A percentile compares a stretch with the other conserved stretches of the same genome.
These are phyloP conservation scores for Talaromyces borbonicus DNA, from an alignment of 495 filamentous ascomycete species.

Conservation along the genomic window DNA sequence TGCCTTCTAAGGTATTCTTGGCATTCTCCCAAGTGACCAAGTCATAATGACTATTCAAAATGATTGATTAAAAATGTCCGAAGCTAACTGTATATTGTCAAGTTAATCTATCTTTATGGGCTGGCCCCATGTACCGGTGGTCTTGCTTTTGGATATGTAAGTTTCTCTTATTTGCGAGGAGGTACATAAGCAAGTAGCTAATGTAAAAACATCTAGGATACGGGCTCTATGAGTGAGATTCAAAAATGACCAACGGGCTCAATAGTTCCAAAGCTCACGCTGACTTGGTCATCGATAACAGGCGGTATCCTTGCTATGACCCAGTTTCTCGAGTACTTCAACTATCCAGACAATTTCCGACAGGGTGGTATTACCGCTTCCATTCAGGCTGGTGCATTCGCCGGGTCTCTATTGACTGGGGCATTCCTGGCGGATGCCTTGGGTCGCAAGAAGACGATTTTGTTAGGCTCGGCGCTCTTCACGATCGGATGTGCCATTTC, in stretches of 20 bases:
- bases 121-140: conserved; percentile 23
- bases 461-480: conserved; percentile 14
- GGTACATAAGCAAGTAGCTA: neutral
- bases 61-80: too few relatives aligned
- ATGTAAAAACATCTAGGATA: conserved; percentile 10
- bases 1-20: too few relatives aligned
- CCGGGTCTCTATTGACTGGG: conserved; percentile 15
- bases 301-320: conserved; percentile 16
- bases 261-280: too few relatives aligned
- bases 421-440: conserved; percentile 14
- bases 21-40: too few relatives aligned
- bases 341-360: conserved; percentile 14
- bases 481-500: conserved; percentile 15
- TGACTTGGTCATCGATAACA: too few relatives aligned
- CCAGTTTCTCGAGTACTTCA: conserved; percentile 17
- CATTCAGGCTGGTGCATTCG: conserved; percentile 15
- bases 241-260: too few relatives aligned
- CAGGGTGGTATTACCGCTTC: conserved; percentile 18
- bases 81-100: too few relatives aligned
- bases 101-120: conserved; percentile 22
- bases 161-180: neutral
- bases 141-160: conserved; percentile 23
- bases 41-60: too few relatives aligned
- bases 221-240: conserved; percentile 13
- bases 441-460: conserved; percentile 14